Evolutionary conservation across 2,329 filamentous ascomycete species (phyloP), one percentile per base, ranked within the genome.

Genomic region (Colletotrichum gigasporum): DNA sequence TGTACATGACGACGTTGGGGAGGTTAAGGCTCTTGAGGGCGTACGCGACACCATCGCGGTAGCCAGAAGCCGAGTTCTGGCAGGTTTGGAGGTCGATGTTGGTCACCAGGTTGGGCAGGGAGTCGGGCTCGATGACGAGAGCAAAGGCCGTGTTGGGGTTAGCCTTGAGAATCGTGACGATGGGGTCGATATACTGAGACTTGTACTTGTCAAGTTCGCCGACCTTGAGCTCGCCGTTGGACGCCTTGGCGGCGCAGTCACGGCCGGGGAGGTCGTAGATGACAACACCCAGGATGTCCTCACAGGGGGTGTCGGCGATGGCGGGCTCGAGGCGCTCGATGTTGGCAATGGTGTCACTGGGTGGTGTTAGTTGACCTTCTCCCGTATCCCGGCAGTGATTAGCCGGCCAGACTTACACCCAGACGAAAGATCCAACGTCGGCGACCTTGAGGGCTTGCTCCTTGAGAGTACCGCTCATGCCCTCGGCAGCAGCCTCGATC

Each of bases 231-330:
- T 90, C 87, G 64, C 87, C 87, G 71, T 89, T 89, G 67, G 87
- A 89, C 12, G 87, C 87, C 69, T 85, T 78, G 51, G 87, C 87
- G 12, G 87, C 83, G 71, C 87, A 90, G 72, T 90, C 87, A 72
- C 87, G 84, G 69, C 88, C 86, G 44, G 87, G 87, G 11, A 90
- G 76, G 72, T 90, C 84, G 74, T 90, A 90, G 56, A 90, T 84
- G 57, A 90, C 87, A 55, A 89, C 70, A 61, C 77, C 78, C 52
- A 79, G 71, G 69, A 80, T 78, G 67, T 79, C 54, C 50, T 72
- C 62, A 73, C 77, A 79, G 24, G 77, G 75, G 4, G 76, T 73
- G 48, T 76, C 74, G 44, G 70, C 68, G 37, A 79, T 65, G 12
- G 74, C 76, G 24, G 75, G 73, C 72, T 78, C 74, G 60, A 79